Evolutionary conservation across 78 protist genomes (phyloP).

Genomic region (Acrasis kona): DNA sequence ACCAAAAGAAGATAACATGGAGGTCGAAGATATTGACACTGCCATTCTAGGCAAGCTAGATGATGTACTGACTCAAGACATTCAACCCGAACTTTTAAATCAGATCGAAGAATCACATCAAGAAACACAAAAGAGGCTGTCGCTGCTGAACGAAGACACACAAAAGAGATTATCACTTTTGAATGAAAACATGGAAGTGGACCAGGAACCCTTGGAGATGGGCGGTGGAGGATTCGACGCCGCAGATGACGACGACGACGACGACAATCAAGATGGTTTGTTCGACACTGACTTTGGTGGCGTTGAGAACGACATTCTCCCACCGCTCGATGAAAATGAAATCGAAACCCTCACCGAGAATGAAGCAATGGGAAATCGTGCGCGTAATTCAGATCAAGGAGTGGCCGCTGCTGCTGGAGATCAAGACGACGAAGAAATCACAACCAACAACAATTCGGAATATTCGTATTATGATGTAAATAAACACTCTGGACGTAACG

Average conservation of each 20-base stretch:
- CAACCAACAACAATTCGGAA: too few species aligned
- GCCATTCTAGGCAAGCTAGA: neutral
- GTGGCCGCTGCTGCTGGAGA: slow-evolving; percentile 9
- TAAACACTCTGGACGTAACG: slow-evolving; percentile 1
- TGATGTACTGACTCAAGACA: neutral
- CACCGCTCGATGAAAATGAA: slow-evolving; percentile 11
- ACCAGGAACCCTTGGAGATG: too few species aligned
- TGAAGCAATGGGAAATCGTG: neutral
- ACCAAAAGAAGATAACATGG: too few species aligned
- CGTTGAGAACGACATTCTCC: slow-evolving; percentile 16
- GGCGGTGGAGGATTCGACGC: too few species aligned
- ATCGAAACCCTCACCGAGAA: slow-evolving; percentile 2
- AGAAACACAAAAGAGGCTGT: slow-evolving; percentile 2
- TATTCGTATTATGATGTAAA: too few species aligned
- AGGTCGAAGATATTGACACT: too few species aligned
- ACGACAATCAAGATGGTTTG: slow-evolving; percentile 4
- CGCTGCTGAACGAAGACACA: neutral
- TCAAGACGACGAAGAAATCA: too few species aligned
- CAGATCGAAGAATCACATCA: slow-evolving; percentile 4
- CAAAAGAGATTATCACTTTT: too few species aligned
- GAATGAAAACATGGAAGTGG: too few species aligned
- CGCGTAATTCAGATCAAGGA: neutral
- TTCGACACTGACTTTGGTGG: neutral
- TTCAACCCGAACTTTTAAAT: neutral
- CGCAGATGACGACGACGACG: neutral